These are phyloP conservation scores for Cyberlindnera xylosilytica DNA, from an alignment of 805 yeast genomes.

Conservation along the genomic window DNA sequence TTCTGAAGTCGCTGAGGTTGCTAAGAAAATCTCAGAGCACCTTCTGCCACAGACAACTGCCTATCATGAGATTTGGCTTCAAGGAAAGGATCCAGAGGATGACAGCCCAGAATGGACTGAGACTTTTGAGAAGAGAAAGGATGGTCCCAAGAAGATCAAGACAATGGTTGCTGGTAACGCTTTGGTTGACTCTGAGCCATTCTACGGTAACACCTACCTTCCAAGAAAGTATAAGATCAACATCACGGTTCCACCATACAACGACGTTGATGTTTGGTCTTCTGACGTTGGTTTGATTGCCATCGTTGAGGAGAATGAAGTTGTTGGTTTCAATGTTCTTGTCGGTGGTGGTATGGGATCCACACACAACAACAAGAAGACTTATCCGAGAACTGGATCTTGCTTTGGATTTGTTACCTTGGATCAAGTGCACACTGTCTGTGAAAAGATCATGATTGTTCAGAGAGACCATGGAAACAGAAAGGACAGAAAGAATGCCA, in stretches of 20 bases:
- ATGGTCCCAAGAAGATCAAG: constrained; percentile 79
- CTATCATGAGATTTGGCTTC: constrained; percentile 95
- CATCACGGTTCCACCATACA: constrained; percentile 92
- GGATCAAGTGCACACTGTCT: constrained; percentile 70
- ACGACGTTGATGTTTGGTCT: constrained; percentile 95
- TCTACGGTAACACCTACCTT: constrained; percentile 80
- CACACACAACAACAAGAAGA: constrained; percentile 93
- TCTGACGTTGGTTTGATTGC: constrained; percentile 93
- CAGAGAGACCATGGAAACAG: constrained; percentile 96
- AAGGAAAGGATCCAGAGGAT: constrained; percentile 76
- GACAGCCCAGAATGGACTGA: constrained; percentile 57
- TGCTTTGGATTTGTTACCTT: constrained; percentile 70
- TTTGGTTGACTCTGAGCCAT: constrained; percentile 77
- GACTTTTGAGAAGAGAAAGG: constrained; percentile 60
- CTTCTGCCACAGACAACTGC: constrained; percentile 91
- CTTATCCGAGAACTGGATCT: constrained; percentile 94
- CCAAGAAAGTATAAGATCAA: constrained; percentile 96
- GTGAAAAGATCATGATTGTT: constrained; percentile 89
- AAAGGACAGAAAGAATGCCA: constrained; percentile 93
- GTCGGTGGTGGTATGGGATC: constrained; percentile 99
- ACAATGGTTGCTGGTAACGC: constrained; percentile 85
- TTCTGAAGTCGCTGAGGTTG: constrained; percentile 61
- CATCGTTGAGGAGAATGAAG: constrained; percentile 60
- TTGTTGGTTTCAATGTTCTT: constrained; percentile 79
- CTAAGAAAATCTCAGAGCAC: constrained; percentile 70